Conservation (phyloP, 1,284 basidiomycete genomes). For the Takashimella koratensis region DNA sequence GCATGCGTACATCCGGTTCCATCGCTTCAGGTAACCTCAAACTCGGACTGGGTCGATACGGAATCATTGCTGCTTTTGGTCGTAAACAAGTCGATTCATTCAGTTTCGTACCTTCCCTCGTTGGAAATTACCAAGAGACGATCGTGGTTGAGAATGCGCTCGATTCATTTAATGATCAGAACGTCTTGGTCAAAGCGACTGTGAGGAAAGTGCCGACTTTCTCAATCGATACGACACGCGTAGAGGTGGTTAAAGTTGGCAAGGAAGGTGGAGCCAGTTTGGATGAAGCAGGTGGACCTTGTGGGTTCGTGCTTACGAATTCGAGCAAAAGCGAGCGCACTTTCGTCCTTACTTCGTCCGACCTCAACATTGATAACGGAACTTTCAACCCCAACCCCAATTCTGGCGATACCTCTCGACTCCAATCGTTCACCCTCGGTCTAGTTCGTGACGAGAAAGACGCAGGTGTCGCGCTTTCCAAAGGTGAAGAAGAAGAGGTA, state of each 20-base stretch:
- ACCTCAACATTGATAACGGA: slow-evolving; percentile 1
- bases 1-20: slow-evolving; percentile 53
- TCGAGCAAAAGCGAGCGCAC: slow-evolving; percentile 49
- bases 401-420: not conserved
- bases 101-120: slow-evolving; percentile 49
- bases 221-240: slow-evolving; percentile 44
- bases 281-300: slow-evolving; percentile 14
- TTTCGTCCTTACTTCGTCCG: slow-evolving; percentile 46
- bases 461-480: slow-evolving; percentile 44
- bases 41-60: slow-evolving; percentile 52
- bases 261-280: not conserved
- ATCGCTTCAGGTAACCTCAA: slow-evolving; percentile 54
- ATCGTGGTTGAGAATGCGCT: slow-evolving; percentile 53
- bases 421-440: slow-evolving; percentile 8
- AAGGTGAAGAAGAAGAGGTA: slow-evolving; percentile 54
- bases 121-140: slow-evolving; percentile 52
- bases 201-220: slow-evolving; percentile 53
- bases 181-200: slow-evolving; percentile 52
- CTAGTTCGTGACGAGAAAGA: slow-evolving; percentile 43
- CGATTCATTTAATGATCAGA: slow-evolving; percentile 52
- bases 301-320: slow-evolving; percentile 49
- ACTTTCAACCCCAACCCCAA: not conserved
- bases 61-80: slow-evolving; percentile 53
- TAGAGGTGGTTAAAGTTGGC: slow-evolving; percentile 18
- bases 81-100: slow-evolving; percentile 52